Conservation (phyloP, 345 rosid genomes). For the Populus pruinosa region DNA sequence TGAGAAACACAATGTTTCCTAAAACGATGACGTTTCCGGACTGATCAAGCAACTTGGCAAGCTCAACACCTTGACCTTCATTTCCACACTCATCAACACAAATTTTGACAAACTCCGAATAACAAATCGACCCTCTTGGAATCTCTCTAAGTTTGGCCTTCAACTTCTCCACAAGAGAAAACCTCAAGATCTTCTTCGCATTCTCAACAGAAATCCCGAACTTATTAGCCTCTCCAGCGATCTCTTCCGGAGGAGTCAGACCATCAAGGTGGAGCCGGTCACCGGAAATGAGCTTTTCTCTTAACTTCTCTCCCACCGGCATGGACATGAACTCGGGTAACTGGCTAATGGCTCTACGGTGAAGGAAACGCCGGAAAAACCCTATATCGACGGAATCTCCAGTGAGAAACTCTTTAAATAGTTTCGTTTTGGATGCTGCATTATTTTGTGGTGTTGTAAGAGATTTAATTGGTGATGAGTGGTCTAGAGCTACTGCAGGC, state of each 20-base stretch:
- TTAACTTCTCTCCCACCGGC: conserved; percentile 49
- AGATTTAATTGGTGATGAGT: not conserved
- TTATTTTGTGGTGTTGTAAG: not conserved
- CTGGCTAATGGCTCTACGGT: conserved; percentile 30
- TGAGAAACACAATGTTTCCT: conserved; percentile 64
- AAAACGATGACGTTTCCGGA: conserved; percentile 68
- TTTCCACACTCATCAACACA: conserved; percentile 52
- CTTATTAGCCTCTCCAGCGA: not conserved
- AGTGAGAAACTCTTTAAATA: conserved; percentile 43
- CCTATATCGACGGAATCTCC: conserved; percentile 28
- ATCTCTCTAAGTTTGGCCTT: conserved; percentile 53
- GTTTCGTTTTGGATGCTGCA: conserved; percentile 14
- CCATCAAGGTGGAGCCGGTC: conserved; percentile 22
- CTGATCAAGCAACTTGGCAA: conserved; percentile 62
- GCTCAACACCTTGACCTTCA: conserved; percentile 44
- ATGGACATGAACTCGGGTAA: conserved; percentile 39
- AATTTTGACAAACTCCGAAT: conserved; percentile 43
- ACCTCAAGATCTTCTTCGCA: conserved; percentile 57
- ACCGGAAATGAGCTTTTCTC: conserved; percentile 37
- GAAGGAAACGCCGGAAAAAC: conserved; percentile 44
- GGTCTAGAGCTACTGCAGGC: conserved; percentile 22
- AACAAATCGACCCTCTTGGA: conserved; percentile 45
- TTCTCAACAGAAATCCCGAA: conserved; percentile 43
- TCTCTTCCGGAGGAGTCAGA: conserved; percentile 14
- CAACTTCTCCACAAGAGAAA: conserved; percentile 53